Percentiles rank a stretch among this genome's conserved stretches.
These are phyloP conservation scores for Talaromyces sp. DNA, from an alignment of 2,329 filamentous ascomycete genomes.

Conservation along the genomic window DNA sequence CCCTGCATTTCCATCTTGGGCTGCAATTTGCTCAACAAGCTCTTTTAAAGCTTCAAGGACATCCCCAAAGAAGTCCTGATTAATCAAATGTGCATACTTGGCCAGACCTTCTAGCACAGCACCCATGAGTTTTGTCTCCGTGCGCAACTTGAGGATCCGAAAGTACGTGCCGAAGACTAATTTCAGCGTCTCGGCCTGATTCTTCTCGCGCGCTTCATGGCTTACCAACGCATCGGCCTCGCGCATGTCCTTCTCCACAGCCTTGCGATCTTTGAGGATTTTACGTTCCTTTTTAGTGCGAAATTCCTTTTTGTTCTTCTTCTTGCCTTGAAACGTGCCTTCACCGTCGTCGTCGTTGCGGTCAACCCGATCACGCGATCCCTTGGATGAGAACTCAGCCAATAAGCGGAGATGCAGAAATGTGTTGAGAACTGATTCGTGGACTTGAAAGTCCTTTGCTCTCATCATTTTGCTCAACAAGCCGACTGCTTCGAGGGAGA, in stretches of 20 bases:
- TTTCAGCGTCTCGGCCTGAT: slow-evolving; percentile 94
- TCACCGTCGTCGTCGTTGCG: slow-evolving; percentile 47
- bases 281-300: slow-evolving; percentile 86
- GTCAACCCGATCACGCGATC: slow-evolving; percentile 73
- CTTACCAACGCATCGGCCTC: slow-evolving; percentile 86
- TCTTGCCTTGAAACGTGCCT: slow-evolving; percentile 33
- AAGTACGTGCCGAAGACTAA: slow-evolving; percentile 95
- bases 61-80: slow-evolving; percentile 98
- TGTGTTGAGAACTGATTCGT: slow-evolving; percentile 82
- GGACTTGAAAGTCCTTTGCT: slow-evolving; percentile 72
- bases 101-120: slow-evolving; percentile 91
- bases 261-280: slow-evolving; percentile 76
- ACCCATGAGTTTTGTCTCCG: slow-evolving; percentile 80
- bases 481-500: slow-evolving; percentile 79
- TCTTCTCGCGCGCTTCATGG: slow-evolving; percentile 86
- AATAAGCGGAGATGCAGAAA: slow-evolving; percentile 87
- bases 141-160: slow-evolving; percentile 77
- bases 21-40: slow-evolving; percentile 71
- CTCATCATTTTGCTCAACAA: slow-evolving; percentile 95
- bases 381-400: slow-evolving; percentile 81
- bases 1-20: slow-evolving; percentile 46
- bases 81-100: slow-evolving; percentile 93
- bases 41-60: slow-evolving; percentile 92
- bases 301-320: slow-evolving; percentile 74
- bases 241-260: slow-evolving; percentile 86